phyloP scores from a whole-genome alignment of 495 filamentous ascomycete species.

The Lasiosphaeris hirsuta region DNA sequence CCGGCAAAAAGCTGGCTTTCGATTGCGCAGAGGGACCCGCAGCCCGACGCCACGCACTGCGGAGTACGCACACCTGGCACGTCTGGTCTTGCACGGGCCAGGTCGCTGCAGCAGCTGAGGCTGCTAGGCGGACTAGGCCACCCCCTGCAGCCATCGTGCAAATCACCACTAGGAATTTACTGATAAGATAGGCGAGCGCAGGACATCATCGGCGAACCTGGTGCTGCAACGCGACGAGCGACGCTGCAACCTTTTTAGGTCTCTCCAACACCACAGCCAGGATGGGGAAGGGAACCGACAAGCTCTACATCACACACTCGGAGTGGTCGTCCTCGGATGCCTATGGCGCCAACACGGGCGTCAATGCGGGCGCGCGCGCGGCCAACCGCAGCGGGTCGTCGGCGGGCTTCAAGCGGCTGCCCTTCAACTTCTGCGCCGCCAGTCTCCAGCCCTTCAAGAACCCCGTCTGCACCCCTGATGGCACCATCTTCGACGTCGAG shows the following conservation, averaged over 20 bases:
- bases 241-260: neutral
- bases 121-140: too few relatives aligned
- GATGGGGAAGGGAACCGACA: conserved; percentile 60
- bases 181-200: conserved; percentile 6
- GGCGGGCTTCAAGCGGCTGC: conserved; percentile 78
- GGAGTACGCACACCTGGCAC: too few relatives aligned
- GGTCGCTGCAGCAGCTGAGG: too few relatives aligned
- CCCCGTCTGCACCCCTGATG: conserved; percentile 75
- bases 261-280: neutral
- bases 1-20: neutral
- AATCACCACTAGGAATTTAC: neutral
- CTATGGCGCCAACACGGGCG: conserved; percentile 71
- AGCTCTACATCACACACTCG: conserved; percentile 90
- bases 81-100: too few relatives aligned
- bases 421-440: conserved; percentile 97
- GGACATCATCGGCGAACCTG: neutral
- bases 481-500: conserved; percentile 81
- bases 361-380: conserved; percentile 59
- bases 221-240: neutral
- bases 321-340: conserved; percentile 93
- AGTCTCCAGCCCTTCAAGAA: conserved; percentile 88
- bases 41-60: neutral
- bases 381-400: conserved; percentile 46
- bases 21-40: neutral
- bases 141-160: too few relatives aligned